These are phyloP conservation scores for Tulasnella sp. DNA, from an alignment of 768 basidiomycete genomes.

Conservation along the genomic window DNA sequence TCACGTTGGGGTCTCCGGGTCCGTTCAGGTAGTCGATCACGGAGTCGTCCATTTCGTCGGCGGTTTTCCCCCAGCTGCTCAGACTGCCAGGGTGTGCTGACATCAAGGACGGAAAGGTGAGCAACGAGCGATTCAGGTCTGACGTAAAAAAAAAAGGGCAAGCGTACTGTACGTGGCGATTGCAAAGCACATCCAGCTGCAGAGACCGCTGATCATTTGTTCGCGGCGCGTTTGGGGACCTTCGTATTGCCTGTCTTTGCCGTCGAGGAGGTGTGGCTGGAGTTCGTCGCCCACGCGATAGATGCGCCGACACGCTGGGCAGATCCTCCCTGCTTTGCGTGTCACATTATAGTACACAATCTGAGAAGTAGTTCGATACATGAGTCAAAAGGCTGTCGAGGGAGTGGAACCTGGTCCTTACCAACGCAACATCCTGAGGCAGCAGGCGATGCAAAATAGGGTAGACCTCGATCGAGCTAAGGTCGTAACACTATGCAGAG, in stretches of 20 bases:
- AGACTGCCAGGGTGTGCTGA: slow-evolving; percentile 4
- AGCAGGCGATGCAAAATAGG: slow-evolving; percentile 60
- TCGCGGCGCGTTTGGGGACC: slow-evolving; percentile 9
- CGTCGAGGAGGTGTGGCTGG: slow-evolving; percentile 27
- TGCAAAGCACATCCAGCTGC: slow-evolving; percentile 13
- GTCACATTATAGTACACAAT: slow-evolving; percentile 83
- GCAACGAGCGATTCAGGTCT: background rate
- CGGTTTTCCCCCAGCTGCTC: background rate
- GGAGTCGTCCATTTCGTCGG: background rate
- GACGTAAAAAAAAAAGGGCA: background rate
- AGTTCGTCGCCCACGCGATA: slow-evolving; percentile 60
- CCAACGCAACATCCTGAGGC: slow-evolving; percentile 60
- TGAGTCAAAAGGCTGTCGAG: background rate
- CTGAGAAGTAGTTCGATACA: slow-evolving; percentile 27
- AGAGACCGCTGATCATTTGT: slow-evolving; percentile 12
- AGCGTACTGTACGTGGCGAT: background rate
- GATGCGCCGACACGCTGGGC: slow-evolving; percentile 64
- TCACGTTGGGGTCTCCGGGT: background rate
- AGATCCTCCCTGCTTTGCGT: slow-evolving; percentile 53
- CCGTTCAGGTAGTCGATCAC: slow-evolving; percentile 6
- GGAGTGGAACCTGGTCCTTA: slow-evolving; percentile 28
- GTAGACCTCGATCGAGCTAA: slow-evolving; percentile 61
- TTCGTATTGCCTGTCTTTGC: background rate
- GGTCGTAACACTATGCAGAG: slow-evolving; percentile 51
- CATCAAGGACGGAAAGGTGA: background rate